Evolutionary conservation across 495 filamentous ascomycete genomes (phyloP).

Genomic region (Penicillium verhagenii): DNA sequence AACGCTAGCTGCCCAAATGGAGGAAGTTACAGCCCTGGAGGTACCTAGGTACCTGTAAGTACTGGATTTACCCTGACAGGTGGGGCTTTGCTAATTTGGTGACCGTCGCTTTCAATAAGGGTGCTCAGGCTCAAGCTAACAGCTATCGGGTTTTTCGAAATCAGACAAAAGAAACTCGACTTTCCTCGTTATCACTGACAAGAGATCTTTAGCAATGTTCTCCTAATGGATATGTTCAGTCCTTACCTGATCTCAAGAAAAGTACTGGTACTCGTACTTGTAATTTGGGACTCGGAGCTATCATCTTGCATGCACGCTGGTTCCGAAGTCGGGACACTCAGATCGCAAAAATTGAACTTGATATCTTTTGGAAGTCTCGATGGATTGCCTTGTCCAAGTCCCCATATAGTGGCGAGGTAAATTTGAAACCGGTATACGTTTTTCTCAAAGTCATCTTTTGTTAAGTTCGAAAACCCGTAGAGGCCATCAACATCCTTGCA

Average conservation of each 20-base stretch:
- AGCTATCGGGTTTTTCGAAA: background rate
- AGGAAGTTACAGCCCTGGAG: no score
- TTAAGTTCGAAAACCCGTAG: slow-evolving; percentile 4
- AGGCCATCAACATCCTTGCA: slow-evolving; percentile 3
- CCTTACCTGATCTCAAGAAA: slow-evolving; percentile 3
- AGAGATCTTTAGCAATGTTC: slow-evolving; percentile 2
- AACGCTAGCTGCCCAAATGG: no score
- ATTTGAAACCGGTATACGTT: slow-evolving; percentile 2
- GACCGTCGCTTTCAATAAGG: no score
- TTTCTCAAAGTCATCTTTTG: background rate
- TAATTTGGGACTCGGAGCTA: slow-evolving; percentile 1
- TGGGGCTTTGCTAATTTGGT: slow-evolving; percentile 21
- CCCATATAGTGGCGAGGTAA: slow-evolving; percentile 3
- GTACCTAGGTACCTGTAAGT: slow-evolving; percentile 3
- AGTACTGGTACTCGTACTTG: slow-evolving; percentile 1
- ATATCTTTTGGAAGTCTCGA: slow-evolving; percentile 1
- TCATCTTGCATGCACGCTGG: slow-evolving; percentile 3
- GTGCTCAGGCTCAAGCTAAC: no score
- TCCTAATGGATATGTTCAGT: slow-evolving; percentile 1
- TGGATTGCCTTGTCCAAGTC: slow-evolving; percentile 1
- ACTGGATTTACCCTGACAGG: slow-evolving; percentile 11
- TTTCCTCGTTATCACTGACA: slow-evolving; percentile 1
- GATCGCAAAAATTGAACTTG: slow-evolving; percentile 1
- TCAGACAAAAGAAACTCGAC: background rate
- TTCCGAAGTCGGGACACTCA: slow-evolving; percentile 2